Evolutionary conservation across 1,139 yeast genomes (phyloP).

Genomic region (Blastobotrys petasosporus): DNA sequence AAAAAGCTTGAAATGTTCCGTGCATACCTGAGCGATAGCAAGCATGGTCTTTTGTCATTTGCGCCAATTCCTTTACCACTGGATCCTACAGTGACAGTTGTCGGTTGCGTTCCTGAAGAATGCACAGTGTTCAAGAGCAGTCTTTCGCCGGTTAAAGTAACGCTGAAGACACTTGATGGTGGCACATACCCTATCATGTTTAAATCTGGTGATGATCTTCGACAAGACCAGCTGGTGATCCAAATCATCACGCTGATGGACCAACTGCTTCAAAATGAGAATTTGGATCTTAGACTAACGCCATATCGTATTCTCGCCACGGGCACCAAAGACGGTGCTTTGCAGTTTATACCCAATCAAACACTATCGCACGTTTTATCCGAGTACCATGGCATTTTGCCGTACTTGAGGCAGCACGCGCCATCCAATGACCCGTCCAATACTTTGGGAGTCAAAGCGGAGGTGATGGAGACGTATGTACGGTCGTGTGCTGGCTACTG

Average conservation of each 20-base stretch:
- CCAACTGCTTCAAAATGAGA: conserved; percentile 78
- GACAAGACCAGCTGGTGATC: conserved; percentile 94
- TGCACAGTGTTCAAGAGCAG: conserved; percentile 87
- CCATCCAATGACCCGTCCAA: conserved; percentile 46
- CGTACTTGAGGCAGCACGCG: conserved; percentile 61
- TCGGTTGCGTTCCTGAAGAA: conserved; percentile 75
- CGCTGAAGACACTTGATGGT: conserved; percentile 60
- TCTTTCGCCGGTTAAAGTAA: conserved; percentile 76
- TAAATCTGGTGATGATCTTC: conserved; percentile 90
- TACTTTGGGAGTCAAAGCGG: conserved; percentile 66
- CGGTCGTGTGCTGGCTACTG: conserved; percentile 97
- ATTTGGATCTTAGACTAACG: conserved; percentile 76
- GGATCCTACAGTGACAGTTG: conserved; percentile 59
- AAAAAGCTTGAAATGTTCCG: conserved; percentile 47
- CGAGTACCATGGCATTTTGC: conserved; percentile 63
- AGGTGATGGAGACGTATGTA: conserved; percentile 88
- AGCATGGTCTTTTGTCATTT: conserved; percentile 38
- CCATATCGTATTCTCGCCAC: conserved; percentile 92
- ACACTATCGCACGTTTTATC: conserved; percentile 79
- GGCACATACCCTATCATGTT: conserved; percentile 74
- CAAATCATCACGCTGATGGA: conserved; percentile 93
- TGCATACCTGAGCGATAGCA: conserved; percentile 34
- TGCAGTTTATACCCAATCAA: conserved; percentile 88
- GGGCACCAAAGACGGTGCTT: conserved; percentile 83
- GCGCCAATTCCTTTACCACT: conserved; percentile 64